Evolutionary conservation across 208 protist species (phyloP).

Genomic region (Leishmania lainsoni): DNA sequence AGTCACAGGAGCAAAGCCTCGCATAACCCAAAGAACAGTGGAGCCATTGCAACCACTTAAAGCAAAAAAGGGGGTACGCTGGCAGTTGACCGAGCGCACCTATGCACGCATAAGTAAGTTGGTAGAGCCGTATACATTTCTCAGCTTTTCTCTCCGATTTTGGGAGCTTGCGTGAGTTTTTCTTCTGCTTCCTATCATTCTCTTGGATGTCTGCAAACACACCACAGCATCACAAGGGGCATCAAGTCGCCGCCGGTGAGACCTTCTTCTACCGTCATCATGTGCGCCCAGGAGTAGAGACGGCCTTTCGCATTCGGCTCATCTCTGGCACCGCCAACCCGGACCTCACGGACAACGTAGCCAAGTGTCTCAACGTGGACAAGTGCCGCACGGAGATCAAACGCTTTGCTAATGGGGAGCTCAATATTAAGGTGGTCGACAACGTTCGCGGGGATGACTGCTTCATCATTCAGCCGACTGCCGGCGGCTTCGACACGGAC

Average conservation of each 20-base stretch:
- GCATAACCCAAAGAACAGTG: background rate
- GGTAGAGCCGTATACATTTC: background rate
- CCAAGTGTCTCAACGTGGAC: slow-evolving; percentile 77
- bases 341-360: slow-evolving; percentile 80
- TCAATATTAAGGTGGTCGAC: slow-evolving; percentile 94
- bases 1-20: background rate
- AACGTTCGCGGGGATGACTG: slow-evolving; percentile 96
- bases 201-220: slow-evolving; percentile 21
- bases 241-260: slow-evolving; percentile 75
- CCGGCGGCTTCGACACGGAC: slow-evolving; percentile 58
- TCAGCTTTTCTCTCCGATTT: background rate
- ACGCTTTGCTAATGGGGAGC: slow-evolving; percentile 91
- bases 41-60: background rate
- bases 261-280: slow-evolving; percentile 87
- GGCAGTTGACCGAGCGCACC: background rate
- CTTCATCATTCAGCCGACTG: slow-evolving; percentile 96
- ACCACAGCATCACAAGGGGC: slow-evolving; percentile 38
- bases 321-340: slow-evolving; percentile 88
- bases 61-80: background rate
- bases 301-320: slow-evolving; percentile 83
- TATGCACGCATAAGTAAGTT: background rate
- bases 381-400: slow-evolving; percentile 84
- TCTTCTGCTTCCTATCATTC: background rate
- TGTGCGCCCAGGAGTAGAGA: slow-evolving; percentile 77
- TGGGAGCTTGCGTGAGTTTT: background rate